Evolutionary conservation across 2,329 filamentous ascomycete species (phyloP).

Genomic region (Arachnopeziza araneosa): DNA sequence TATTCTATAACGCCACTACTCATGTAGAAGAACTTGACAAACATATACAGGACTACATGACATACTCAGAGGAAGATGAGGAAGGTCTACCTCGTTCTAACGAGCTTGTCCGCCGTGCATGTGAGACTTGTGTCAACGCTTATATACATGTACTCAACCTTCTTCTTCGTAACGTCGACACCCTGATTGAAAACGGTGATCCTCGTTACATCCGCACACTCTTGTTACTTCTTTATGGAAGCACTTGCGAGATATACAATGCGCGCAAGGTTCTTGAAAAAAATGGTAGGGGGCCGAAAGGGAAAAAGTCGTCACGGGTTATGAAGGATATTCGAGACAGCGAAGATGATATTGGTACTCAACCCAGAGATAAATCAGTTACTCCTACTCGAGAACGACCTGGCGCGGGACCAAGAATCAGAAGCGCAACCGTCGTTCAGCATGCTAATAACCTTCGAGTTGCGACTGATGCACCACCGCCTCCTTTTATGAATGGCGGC

Average conservation of each 20-base stretch:
- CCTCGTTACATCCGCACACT: conserved; percentile 62
- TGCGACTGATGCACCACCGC: conserved; percentile 46
- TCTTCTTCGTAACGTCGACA: conserved; percentile 55
- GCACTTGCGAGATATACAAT: conserved; percentile 58
- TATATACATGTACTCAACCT: conserved; percentile 62
- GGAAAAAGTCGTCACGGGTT: neutral
- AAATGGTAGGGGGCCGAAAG: neutral
- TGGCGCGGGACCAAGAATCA: conserved; percentile 29
- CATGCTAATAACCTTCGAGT: conserved; percentile 40
- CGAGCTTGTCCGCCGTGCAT: conserved; percentile 58
- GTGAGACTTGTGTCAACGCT: conserved; percentile 56
- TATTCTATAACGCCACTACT: conserved; percentile 62
- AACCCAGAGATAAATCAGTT: conserved; percentile 46
- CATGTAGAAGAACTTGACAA: conserved; percentile 62
- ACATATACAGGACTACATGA: conserved; percentile 58
- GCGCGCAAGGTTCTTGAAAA: neutral
- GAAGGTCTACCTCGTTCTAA: conserved; percentile 45
- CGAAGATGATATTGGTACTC: conserved; percentile 32
- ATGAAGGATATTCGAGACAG: neutral
- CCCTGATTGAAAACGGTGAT: conserved; percentile 59
- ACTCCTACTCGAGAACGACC: conserved; percentile 48
- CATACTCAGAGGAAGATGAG: conserved; percentile 43
- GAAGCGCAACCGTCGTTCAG: conserved; percentile 30
- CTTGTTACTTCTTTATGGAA: conserved; percentile 59
- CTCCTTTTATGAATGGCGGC: conserved; percentile 45